phyloP scores from a whole-genome alignment of 192 early-diverging fungal species.

The Linnemannia zychae region DNA sequence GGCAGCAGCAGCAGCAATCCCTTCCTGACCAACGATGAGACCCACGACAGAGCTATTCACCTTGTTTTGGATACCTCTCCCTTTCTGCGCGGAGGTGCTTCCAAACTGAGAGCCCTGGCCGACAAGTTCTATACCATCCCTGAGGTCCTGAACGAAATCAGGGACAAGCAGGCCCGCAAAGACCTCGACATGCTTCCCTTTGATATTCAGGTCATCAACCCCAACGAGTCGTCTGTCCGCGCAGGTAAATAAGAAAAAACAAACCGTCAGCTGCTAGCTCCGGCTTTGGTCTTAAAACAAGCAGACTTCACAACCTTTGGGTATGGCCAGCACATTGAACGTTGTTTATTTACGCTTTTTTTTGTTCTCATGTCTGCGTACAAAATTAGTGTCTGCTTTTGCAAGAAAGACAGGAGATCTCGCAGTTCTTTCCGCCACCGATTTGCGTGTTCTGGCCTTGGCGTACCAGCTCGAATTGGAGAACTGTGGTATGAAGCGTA shows the following conservation, averaged over 20 bases:
- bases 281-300: slow-evolving; percentile 18
- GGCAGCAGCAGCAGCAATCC: slow-evolving; percentile 25
- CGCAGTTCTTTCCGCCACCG: slow-evolving; percentile 79
- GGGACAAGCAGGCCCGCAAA: slow-evolving; percentile 79
- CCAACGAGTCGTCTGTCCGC: slow-evolving; percentile 74
- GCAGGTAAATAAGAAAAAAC: slow-evolving; percentile 47
- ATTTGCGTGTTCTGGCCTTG: slow-evolving; percentile 92
- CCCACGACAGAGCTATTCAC: slow-evolving; percentile 58
- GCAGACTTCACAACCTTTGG: not conserved
- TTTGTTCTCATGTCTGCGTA: too few relatives aligned
- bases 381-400: slow-evolving; percentile 79
- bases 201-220: slow-evolving; percentile 70
- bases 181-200: slow-evolving; percentile 71
- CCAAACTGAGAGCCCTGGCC: slow-evolving; percentile 71
- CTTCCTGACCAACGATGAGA: slow-evolving; percentile 37
- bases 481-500: slow-evolving; percentile 74
- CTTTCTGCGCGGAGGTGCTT: slow-evolving; percentile 72
- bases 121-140: slow-evolving; percentile 87
- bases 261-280: not conserved
- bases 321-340: not conserved
- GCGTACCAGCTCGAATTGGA: slow-evolving; percentile 90
- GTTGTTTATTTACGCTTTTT: slow-evolving; percentile 6
- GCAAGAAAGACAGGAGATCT: slow-evolving; percentile 95
- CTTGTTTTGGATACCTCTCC: slow-evolving; percentile 84
- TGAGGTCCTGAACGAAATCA: slow-evolving; percentile 88